Evolutionary conservation across 345 rosid species (phyloP), one percentile per base, ranked within the genome.

Genomic region (Dimocarpus longan): DNA sequence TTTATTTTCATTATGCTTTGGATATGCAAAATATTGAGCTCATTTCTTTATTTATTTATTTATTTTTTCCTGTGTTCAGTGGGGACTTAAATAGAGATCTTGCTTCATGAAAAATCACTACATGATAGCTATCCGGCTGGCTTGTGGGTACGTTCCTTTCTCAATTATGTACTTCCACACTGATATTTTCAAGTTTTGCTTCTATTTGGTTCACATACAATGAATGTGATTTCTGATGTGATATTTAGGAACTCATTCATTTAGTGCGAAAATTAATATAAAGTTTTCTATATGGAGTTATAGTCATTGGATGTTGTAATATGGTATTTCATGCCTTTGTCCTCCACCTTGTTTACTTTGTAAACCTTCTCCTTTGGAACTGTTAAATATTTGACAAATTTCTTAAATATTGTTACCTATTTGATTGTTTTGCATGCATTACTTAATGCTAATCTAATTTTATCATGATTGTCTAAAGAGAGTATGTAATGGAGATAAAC

Each of bases 41-140:
- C 37, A 54, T 54, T 15, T 52, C 57, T 15, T 46, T 52, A 2
- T 16, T n/a, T 26, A 16, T 66, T 54, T 44, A 42, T 21, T 26
- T 75, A 28, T 50, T 71, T n/a, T 80, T 44, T 42, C 26, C 5
- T 76, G n/a, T 76, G 75, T 82, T 75, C 48, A 93, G 98, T 93
- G 96, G 97, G 99, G 99, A 79, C 69, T 93, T 24, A 71, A 93
- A 79, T 90, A 90, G 32, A 87, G 95, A 79, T 86, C 96, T 16
- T 95, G 99, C 88, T 95, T 91, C 93, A 93, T 93, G 97, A 88
- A 89, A 89, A 95, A 93, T 79, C 90, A 91, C 75, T 70, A 74
- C 43, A 88, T 95, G 93, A 88, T 95, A 77, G 82, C 86, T 11
- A 68, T 84, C 76, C 93, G 98, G 40, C 84, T 95, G 68, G 76